Conservation (phyloP, 257 asterid genomes). For the Primulina huaijiensis region DNA sequence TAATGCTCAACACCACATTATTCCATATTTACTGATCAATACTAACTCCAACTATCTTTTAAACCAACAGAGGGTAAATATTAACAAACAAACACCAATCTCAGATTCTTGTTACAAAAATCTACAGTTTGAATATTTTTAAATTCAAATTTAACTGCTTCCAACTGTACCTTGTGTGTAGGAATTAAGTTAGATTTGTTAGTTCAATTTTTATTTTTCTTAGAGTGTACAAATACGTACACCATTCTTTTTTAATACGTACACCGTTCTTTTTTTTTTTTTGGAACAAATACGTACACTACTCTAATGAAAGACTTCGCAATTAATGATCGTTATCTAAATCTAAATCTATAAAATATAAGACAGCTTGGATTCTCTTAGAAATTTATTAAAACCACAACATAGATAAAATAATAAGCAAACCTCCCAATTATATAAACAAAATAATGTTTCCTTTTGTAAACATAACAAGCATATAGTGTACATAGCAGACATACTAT, state of each 20-base stretch:
- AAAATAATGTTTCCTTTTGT: not conserved
- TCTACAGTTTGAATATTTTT: not conserved
- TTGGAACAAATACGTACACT: too few species aligned
- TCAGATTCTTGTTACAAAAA: not conserved
- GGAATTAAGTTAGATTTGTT: not conserved
- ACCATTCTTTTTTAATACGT: not conserved
- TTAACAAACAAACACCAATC: not conserved
- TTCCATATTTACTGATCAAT: not conserved
- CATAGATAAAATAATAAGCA: not conserved
- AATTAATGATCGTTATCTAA: not conserved
- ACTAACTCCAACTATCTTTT: not conserved
- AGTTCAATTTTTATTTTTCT: not conserved
- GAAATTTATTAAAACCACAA: not conserved
- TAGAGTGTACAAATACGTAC: not conserved
- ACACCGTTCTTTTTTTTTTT: too few species aligned
- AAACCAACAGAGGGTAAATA: not conserved
- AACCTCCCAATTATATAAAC: not conserved
- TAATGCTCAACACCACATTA: not conserved
- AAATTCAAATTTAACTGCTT: not conserved
- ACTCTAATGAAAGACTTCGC: not conserved
- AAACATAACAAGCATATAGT: too few species aligned
- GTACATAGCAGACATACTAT: not conserved
- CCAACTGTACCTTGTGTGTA: not conserved
- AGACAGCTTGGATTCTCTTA: not conserved
- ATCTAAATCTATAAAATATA: not conserved